Base-by-base conservation (phyloP, 1,284 basidiomycete species). In the Austropuccinia psidii region DNA sequence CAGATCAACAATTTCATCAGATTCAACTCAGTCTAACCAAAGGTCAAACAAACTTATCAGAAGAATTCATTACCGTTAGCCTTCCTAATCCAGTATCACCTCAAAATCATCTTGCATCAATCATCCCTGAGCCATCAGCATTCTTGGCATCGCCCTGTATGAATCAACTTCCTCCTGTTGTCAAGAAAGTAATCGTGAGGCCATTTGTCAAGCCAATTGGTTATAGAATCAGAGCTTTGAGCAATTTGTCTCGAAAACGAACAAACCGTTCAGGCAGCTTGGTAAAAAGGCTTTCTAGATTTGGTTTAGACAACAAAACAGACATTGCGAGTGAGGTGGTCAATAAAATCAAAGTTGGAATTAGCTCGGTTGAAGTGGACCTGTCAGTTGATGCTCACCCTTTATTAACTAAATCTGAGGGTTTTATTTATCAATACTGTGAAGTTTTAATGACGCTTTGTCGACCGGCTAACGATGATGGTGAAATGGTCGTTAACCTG, bases 391-490 rank as follows among this genome's bases (percentile, higher is more conserved):
- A 21, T 66, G n/a, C n/a, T n/a, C n/a, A n/a, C n/a, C n/a, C n/a
- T n/a, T n/a, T n/a, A n/a, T n/a, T n/a, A n/a, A n/a, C n/a, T n/a
- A 29, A 35, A 31, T 66, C 62, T 29, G 37, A 31, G n/a, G 43
- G n/a, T 15, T 6, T 37, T n/a, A 27, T 66, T n/a, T 50, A 45
- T 37, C 62, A 66, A 41, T 52, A 52, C 33, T 31, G 24, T 52
- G 62, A 66, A 52, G 27, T 66, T n/a, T 66, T 19, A 15, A 66
- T 66, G 33, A 52, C 62, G 2, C 41, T 66, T 49, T 66, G 31
- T 33, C 47, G 45, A 39, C 47, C 62, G n/a, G 35, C 62, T 29
- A n/a, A n/a, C n/a, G n/a, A n/a, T n/a, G n/a, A n/a, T n/a, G n/a
- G n/a, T n/a, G 47, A 50, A 17, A 52, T 21, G 2, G 45, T 35